Evolutionary conservation across 148 eudicot genomes (phyloP).

Genomic region (Chenopodium suecicum): DNA sequence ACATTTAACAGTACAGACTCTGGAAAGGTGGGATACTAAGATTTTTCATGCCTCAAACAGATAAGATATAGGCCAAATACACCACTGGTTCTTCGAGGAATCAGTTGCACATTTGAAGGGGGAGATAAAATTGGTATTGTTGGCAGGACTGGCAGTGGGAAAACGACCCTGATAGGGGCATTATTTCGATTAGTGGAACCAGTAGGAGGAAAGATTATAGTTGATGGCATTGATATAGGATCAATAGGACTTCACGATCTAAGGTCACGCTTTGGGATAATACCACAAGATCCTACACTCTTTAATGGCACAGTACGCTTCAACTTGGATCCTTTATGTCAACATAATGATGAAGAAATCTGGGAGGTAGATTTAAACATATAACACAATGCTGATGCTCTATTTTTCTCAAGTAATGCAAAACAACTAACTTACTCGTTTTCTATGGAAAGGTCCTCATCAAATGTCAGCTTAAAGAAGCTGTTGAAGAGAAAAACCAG

Average conservation of each 20-base stretch:
- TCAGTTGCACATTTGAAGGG: slow-evolving; percentile 76
- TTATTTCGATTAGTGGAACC: slow-evolving; percentile 87
- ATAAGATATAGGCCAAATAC: slow-evolving; percentile 61
- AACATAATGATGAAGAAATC: slow-evolving; percentile 59
- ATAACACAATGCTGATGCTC: neutral
- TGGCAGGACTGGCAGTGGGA: slow-evolving; percentile 91
- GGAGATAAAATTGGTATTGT: slow-evolving; percentile 44
- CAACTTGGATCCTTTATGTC: slow-evolving; percentile 73
- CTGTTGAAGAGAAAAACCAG: slow-evolving; percentile 55
- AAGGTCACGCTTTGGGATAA: slow-evolving; percentile 70
- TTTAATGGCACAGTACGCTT: slow-evolving; percentile 79
- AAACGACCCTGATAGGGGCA: slow-evolving; percentile 83
- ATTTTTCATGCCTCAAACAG: slow-evolving; percentile 32
- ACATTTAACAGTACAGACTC: neutral
- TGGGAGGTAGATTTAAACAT: slow-evolving; percentile 64
- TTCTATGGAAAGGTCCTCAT: slow-evolving; percentile 47
- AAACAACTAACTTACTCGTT: too few species aligned
- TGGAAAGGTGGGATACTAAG: neutral
- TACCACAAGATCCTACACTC: slow-evolving; percentile 90
- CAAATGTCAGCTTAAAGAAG: slow-evolving; percentile 79
- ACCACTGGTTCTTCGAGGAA: slow-evolving; percentile 68
- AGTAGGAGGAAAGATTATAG: slow-evolving; percentile 54
- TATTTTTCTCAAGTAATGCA: neutral
- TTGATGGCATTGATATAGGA: slow-evolving; percentile 75
- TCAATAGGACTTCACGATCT: slow-evolving; percentile 83